Evolutionary conservation across 805 yeast genomes (phyloP), one percentile per base, ranked within the genome.

Genomic region (Schwanniomyces yamadae): DNA sequence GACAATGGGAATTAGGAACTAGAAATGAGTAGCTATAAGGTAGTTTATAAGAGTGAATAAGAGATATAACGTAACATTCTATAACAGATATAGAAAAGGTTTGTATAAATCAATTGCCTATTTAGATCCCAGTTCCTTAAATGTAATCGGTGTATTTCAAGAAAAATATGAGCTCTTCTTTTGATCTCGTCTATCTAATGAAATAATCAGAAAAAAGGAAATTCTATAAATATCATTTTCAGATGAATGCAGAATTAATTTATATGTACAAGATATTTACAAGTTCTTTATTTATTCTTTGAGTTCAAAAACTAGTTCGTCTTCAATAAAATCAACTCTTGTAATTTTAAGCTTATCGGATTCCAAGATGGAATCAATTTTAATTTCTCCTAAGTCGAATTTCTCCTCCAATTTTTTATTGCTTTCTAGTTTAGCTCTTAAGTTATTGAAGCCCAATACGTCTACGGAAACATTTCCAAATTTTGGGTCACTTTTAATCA

Each of bases 291-390:
- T 16, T n/a, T n/a, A n/a, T n/a, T n/a, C n/a, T n/a, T n/a, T 31
- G n/a, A 20, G 20, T 23, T 35, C 39, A 23, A 60, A 52, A 2
- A 52, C 41, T 12, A 66, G 36, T 26, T 59, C 63, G 38, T 63
- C 59, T 36, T 67, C 72, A 11, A 66, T 51, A 37, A 48, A 59
- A 39, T 67, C 72, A 8, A 66, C 48, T 29, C 48, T 54, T 4
- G 40, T 36, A 16, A 66, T 47, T 12, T 40, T 34, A 20, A 58
- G 40, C 6, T 36, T 37, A 2, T 44, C 42, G 4, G 49, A 45
- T 5, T 36, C 36, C 6, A 63, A 37, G 8, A 49, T 41, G 30
- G 42, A 45, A 2, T 65, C 66, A 9, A 58, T 46, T 28, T 37
- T 34, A 23, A 54, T 37, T 2, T 48, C 41, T 2, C 55, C 60